Conservation (phyloP, 768 basidiomycete genomes). For the Omphalotus guepiniiformis region DNA sequence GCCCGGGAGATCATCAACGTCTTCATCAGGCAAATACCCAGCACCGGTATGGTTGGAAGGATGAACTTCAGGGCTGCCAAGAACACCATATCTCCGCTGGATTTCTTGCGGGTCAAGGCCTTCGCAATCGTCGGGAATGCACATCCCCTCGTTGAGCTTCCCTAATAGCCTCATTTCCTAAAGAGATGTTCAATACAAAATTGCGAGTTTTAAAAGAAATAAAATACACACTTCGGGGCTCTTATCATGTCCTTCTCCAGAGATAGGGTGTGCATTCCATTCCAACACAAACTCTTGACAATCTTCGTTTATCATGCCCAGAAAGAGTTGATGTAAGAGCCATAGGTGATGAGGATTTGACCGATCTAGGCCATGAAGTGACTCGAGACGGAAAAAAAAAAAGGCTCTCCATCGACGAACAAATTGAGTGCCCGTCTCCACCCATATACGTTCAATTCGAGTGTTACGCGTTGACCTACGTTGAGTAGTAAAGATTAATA, state of each 20-base stretch:
- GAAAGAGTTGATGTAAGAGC: conserved; percentile 23
- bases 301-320: conserved; percentile 23
- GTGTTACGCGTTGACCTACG: conserved; percentile 18
- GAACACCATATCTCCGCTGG: neutral
- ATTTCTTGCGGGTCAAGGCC: neutral
- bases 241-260: conserved; percentile 15
- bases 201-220: conserved; percentile 16
- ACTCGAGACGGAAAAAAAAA: conserved; percentile 20
- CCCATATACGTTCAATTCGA: conserved; percentile 14
- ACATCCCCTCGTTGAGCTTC: neutral
- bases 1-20: neutral
- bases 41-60: neutral
- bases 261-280: conserved; percentile 30
- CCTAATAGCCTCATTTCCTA: neutral
- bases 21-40: neutral
- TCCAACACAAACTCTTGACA: conserved; percentile 21
- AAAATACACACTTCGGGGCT: conserved; percentile 11
- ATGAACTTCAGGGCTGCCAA: neutral
- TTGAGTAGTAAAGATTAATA: conserved; percentile 4
- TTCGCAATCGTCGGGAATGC: neutral
- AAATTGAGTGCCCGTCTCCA: conserved; percentile 15
- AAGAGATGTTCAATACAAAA: conserved; percentile 8
- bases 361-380: conserved; percentile 8
- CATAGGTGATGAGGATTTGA: conserved; percentile 12
- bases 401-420: conserved; percentile 12